Percentiles rank a stretch among this genome's conserved stretches.
These are phyloP conservation scores for Astragalus glycyphyllos DNA, from an alignment of 306 rosid species.

Conservation along the genomic window DNA sequence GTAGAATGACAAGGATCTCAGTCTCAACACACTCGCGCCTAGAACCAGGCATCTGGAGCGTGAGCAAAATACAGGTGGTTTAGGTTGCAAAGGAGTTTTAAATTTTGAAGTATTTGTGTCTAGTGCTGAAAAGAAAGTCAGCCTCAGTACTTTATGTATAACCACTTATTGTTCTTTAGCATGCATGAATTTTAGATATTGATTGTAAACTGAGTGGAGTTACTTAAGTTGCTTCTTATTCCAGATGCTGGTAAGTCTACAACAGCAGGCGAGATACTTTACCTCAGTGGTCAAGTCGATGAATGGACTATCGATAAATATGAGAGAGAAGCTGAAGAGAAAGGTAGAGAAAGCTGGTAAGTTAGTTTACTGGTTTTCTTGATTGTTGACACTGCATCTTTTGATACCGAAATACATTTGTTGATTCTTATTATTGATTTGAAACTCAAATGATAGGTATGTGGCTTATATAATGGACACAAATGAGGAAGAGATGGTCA, in stretches of 20 bases:
- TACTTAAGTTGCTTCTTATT: slow-evolving; percentile 35
- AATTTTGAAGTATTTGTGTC: not conserved
- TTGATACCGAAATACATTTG: slow-evolving; percentile 17
- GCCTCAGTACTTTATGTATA: not conserved
- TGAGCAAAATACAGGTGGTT: not conserved
- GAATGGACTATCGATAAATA: slow-evolving; percentile 96
- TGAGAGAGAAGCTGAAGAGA: slow-evolving; percentile 97
- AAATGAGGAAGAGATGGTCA: slow-evolving; percentile 90
- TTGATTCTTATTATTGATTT: slow-evolving; percentile 30
- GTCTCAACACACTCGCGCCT: too few relatives aligned
- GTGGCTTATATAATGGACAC: slow-evolving; percentile 99
- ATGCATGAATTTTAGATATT: slow-evolving; percentile 18
- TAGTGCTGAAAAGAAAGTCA: not conserved
- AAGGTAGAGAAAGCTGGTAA: slow-evolving; percentile 99
- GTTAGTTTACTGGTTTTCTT: slow-evolving; percentile 45
- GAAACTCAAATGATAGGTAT: slow-evolving; percentile 63
- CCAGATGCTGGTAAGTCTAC: slow-evolving; percentile 99
- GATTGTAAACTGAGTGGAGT: slow-evolving; percentile 6
- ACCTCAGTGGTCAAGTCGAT: slow-evolving; percentile 95
- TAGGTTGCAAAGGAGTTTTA: slow-evolving; percentile 9
- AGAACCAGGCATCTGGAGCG: not conserved
- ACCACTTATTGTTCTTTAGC: not conserved
- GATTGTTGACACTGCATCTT: slow-evolving; percentile 17
- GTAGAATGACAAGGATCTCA: too few relatives aligned
- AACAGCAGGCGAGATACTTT: slow-evolving; percentile 97